Evolutionary conservation across 1,284 basidiomycete genomes (phyloP).

Genomic region (Papiliotrema nemorosa): DNA sequence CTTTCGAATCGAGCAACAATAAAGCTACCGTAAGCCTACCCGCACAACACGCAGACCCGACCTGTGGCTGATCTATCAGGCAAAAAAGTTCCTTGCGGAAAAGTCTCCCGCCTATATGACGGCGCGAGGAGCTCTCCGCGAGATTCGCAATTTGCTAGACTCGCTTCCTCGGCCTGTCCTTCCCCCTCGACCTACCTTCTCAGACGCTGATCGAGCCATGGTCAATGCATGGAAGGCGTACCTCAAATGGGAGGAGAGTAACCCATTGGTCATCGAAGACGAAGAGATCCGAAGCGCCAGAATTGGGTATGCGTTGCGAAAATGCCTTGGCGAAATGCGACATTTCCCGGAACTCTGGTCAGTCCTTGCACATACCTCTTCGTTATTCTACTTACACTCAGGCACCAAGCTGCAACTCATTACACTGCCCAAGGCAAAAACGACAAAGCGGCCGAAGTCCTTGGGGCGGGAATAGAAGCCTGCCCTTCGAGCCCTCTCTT

Average conservation of each 20-base stretch:
- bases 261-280: constrained; percentile 87
- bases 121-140: constrained; percentile 80
- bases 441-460: constrained; percentile 76
- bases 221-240: constrained; percentile 86
- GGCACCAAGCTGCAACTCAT: constrained; percentile 88
- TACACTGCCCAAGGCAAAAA: constrained; percentile 66
- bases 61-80: constrained; percentile 38
- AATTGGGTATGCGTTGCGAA: constrained; percentile 78
- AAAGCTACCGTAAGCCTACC: constrained; percentile 67
- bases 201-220: constrained; percentile 65
- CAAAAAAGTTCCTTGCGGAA: constrained; percentile 90
- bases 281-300: constrained; percentile 63
- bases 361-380: constrained; percentile 22
- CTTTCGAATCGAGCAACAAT: constrained; percentile 87
- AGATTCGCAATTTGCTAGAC: constrained; percentile 66
- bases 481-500: constrained; percentile 83
- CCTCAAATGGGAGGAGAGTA: constrained; percentile 92
- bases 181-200: constrained; percentile 71
- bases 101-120: constrained; percentile 87
- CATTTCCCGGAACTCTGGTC: constrained; percentile 95
- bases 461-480: constrained; percentile 82
- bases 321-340: constrained; percentile 77
- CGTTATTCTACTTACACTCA: constrained; percentile 35
- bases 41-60: background rate
- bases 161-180: constrained; percentile 62